phyloP scores from a whole-genome alignment of 2,329 filamentous ascomycete species.

The Paecilomyces formosus region DNA sequence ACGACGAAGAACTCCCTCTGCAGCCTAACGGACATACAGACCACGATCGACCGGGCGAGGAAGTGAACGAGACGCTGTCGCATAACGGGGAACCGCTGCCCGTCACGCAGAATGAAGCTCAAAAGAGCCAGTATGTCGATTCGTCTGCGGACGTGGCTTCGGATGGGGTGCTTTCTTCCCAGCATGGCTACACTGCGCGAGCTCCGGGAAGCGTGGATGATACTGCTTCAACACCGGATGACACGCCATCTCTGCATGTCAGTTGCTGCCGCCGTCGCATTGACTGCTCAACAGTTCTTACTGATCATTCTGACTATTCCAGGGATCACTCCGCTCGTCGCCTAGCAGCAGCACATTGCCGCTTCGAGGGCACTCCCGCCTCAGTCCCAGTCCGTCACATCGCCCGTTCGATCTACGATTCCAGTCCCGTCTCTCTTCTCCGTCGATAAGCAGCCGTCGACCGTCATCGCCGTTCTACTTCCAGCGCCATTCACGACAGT shows the following conservation, averaged over 20 bases:
- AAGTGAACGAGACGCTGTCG: conserved; percentile 12
- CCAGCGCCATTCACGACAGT: conserved; percentile 69
- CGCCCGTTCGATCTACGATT: conserved; percentile 93
- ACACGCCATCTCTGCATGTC: conserved; percentile 78
- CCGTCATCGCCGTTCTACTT: conserved; percentile 72
- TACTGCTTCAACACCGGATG: conserved; percentile 69
- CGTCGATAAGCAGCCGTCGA: conserved; percentile 54
- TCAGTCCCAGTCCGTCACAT: conserved; percentile 74
- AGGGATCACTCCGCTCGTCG: conserved; percentile 51
- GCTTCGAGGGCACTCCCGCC: conserved; percentile 58
- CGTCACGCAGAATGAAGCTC: conserved; percentile 16
- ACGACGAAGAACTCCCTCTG: conserved; percentile 26
- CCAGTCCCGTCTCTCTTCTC: conserved; percentile 72
- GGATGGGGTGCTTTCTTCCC: conserved; percentile 16
- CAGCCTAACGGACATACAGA: conserved; percentile 21
- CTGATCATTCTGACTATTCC: conserved; percentile 21
- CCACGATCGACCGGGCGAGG: conserved; percentile 7
- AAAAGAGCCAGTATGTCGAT: conserved; percentile 2
- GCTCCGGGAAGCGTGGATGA: conserved; percentile 49
- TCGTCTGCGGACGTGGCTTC: conserved; percentile 1
- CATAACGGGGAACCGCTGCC: conserved; percentile 20
- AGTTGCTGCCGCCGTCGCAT: conserved; percentile 40
- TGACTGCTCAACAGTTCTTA: conserved; percentile 45
- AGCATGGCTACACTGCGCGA: conserved; percentile 11
- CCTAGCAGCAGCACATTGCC: conserved; percentile 68